Evolutionary conservation across 768 basidiomycete genomes (phyloP).

Genomic region (Naganishia randhawae): DNA sequence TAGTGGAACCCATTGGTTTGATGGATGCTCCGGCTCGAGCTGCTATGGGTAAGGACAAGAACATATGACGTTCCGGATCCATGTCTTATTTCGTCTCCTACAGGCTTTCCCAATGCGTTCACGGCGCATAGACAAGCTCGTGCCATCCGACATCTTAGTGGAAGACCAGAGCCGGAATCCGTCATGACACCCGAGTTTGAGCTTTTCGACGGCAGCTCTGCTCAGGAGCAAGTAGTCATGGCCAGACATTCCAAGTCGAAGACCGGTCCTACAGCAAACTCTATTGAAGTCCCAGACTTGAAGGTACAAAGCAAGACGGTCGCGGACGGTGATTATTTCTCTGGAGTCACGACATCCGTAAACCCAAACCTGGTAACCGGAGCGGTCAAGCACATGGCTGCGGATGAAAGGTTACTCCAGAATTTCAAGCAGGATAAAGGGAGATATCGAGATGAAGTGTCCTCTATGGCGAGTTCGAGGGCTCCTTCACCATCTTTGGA

Average conservation of each 20-base stretch:
- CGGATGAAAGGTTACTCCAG: constrained; percentile 8
- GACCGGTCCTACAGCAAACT: constrained; percentile 1
- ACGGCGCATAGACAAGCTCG: constrained; percentile 46
- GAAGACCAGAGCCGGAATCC: constrained; percentile 27
- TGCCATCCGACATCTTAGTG: constrained; percentile 37
- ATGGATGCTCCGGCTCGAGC: constrained; percentile 48
- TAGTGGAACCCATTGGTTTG: constrained; percentile 24
- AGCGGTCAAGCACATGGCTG: not conserved
- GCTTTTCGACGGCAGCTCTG: constrained; percentile 25
- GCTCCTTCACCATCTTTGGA: constrained; percentile 38
- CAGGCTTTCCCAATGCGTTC: constrained; percentile 41
- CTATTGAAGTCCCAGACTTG: constrained; percentile 9
- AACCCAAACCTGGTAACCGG: not conserved
- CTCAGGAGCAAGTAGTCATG: not conserved
- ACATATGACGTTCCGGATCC: not conserved
- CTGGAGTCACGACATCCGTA: not conserved
- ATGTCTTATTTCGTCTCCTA: not conserved
- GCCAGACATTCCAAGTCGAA: constrained; percentile 1
- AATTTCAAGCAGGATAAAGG: constrained; percentile 4
- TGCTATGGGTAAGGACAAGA: constrained; percentile 36
- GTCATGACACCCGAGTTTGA: constrained; percentile 42
- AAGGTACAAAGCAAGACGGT: constrained; percentile 4
- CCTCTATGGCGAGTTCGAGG: constrained; percentile 30
- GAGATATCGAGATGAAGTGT: constrained; percentile 24
- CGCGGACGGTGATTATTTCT: not conserved